Conservation (phyloP, 345 rosid genomes). For the Brassica carinata region DNA sequence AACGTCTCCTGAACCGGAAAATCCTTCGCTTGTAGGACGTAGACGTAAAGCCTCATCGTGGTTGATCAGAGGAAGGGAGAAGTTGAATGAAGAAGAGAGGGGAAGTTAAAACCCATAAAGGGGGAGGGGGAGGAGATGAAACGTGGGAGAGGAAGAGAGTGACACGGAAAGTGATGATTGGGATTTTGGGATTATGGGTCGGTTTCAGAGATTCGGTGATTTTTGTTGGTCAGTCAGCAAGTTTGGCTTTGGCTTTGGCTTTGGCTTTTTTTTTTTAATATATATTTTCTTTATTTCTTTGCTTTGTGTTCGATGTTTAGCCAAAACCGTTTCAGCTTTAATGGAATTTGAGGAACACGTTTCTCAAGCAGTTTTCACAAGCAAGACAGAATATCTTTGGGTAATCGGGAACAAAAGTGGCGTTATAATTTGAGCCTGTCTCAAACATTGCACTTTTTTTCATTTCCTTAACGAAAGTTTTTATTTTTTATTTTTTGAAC, state of each 20-base stretch:
- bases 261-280: neutral
- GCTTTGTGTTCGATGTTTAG: neutral
- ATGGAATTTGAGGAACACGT: conserved; percentile 20
- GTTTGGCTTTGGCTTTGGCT: neutral
- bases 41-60: conserved; percentile 72
- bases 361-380: neutral
- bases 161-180: conserved; percentile 41
- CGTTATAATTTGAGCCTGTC: conserved; percentile 16
- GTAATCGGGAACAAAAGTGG: conserved; percentile 8
- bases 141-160: conserved; percentile 43
- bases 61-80: neutral
- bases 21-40: conserved; percentile 70
- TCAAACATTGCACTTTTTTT: neutral
- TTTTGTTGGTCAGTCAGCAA: conserved; percentile 1
- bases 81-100: neutral
- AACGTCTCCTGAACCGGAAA: conserved; percentile 54
- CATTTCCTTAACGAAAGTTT: neutral
- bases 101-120: conserved; percentile 33
- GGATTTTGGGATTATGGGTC: conserved; percentile 33
- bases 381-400: conserved; percentile 13
- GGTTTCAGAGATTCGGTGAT: conserved; percentile 16
- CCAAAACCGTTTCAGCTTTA: conserved; percentile 27
- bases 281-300: neutral
- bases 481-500: too few relatives aligned
- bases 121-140: neutral